Percentiles rank a stretch among this genome's conserved stretches.
These are phyloP conservation scores for Pyrenopolyporus hunteri DNA, from an alignment of 495 filamentous ascomycete species.

Conservation along the genomic window DNA sequence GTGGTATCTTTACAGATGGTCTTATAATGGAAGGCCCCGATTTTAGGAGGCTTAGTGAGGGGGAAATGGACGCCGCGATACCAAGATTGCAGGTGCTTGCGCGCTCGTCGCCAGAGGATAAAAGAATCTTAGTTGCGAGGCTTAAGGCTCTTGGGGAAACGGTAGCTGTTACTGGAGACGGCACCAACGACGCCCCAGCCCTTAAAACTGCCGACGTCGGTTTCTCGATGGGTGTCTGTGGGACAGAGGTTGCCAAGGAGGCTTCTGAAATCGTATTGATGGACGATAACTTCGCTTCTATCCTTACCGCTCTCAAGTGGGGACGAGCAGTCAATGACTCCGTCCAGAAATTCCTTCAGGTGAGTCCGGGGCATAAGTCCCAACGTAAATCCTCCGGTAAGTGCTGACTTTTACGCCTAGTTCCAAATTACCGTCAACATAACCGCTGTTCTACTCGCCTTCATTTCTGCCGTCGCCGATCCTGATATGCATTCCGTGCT, in stretches of 20 bases:
- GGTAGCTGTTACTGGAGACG: constrained; percentile 92
- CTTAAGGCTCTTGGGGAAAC: constrained; percentile 87
- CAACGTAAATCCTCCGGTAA: neutral
- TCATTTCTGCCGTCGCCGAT: constrained; percentile 77
- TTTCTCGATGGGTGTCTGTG: constrained; percentile 90
- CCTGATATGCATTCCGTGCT: constrained; percentile 72
- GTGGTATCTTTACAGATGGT: constrained; percentile 82
- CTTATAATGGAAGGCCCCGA: constrained; percentile 82
- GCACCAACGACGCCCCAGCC: constrained; percentile 90
- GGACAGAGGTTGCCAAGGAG: constrained; percentile 92
- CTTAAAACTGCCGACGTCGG: constrained; percentile 87
- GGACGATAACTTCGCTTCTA: constrained; percentile 92
- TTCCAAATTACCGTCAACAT: constrained; percentile 95
- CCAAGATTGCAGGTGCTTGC: constrained; percentile 84
- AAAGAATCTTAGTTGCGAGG: constrained; percentile 76
- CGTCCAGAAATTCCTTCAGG: constrained; percentile 88
- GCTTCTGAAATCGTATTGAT: constrained; percentile 93
- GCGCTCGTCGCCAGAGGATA: constrained; percentile 83
- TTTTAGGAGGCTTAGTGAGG: constrained; percentile 72
- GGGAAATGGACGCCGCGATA: constrained; percentile 71
- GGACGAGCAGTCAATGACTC: constrained; percentile 88
- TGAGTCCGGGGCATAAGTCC: constrained; percentile 36
- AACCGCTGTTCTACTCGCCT: constrained; percentile 83
- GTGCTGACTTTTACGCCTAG: constrained; percentile 47
- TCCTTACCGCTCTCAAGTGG: constrained; percentile 87